Conservation (phyloP, 2,329 filamentous ascomycete species). For the Sclerotinia glacialis region DNA sequence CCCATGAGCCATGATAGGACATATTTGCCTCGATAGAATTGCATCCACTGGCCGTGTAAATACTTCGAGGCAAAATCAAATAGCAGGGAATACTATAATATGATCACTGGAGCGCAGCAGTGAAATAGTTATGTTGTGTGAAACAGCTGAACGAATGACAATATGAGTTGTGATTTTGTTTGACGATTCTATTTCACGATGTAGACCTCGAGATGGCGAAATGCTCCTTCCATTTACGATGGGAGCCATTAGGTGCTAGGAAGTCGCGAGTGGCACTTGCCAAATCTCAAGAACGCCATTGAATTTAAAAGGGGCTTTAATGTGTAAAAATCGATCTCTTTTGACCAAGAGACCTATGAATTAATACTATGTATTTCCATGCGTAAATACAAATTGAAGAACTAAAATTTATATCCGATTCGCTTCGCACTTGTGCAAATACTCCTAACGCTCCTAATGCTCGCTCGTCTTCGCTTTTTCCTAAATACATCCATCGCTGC, state of each 20-base stretch:
- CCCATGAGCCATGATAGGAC: constrained; percentile 18
- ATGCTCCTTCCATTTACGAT: neutral
- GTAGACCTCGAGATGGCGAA: neutral
- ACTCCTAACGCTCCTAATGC: too few species aligned
- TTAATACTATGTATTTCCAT: constrained; percentile 3
- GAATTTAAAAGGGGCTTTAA: neutral
- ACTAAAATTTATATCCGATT: neutral
- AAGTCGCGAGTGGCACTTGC: constrained; percentile 16
- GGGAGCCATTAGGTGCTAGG: neutral
- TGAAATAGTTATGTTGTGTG: constrained; percentile 14
- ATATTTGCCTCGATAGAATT: neutral
- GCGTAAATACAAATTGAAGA: constrained; percentile 6
- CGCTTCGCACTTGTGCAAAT: constrained; percentile 7
- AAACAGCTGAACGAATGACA: constrained; percentile 2
- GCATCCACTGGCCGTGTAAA: constrained; percentile 1
- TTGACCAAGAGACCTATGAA: neutral
- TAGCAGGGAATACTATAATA: constrained; percentile 12
- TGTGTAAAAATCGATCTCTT: neutral
- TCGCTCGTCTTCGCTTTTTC: neutral
- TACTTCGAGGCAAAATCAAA: constrained; percentile 11
- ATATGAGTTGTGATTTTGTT: neutral
- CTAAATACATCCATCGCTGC: neutral
- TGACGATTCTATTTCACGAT: neutral
- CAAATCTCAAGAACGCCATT: neutral
- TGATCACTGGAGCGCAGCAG: neutral